Base-by-base conservation (phyloP, 139 green algal species). In the Chlorella ohadii region DNA sequence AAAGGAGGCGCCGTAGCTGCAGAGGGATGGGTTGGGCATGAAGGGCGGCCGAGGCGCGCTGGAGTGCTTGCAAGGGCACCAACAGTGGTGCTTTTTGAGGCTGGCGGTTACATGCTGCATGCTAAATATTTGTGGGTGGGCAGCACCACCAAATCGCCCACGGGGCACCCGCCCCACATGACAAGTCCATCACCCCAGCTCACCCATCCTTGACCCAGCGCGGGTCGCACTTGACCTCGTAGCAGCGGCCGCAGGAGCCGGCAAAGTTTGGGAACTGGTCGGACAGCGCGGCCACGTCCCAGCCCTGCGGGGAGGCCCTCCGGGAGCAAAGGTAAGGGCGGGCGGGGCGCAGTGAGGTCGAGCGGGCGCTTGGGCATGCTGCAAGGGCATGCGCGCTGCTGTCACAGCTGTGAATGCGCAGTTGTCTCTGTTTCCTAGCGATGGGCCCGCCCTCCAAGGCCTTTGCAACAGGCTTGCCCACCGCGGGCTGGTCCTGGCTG, bases 181-280 rank as follows among this genome's bases (percentile, higher is more conserved):
- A n/a, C 33, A 47, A 27, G 16, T 1, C 17, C 17, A 7, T 4
- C 13, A 3, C 34, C 28, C 33, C 9, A 7, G 3, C 71, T 78
- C 28, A 70, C 75, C 84, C 84, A 25, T 88, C 78, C 6, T 66
- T 81, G 12, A 88, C 39, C 16, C 23, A 12, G 2, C 36, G 68
- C 34, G 64, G 64, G 19, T 41, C 56, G 84, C 84, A 88, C 13
- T 41, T 44, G 28, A 88, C 41, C 67, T 88, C 78, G 33, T 67
- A 88, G 67, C 84, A 88, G 27, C 38, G 39, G 17, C 77, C 77
- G 33, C 77, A 82, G 25, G 55, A 72, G 38, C 61, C 77, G 2
- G 39, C 0, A 28, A 64, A 82, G 27, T 20, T 17, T 13, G 77
- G 77, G 61, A 73, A 72, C 27, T 41, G 39, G 61, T 82, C 77